Evolutionary conservation across 495 filamentous ascomycete genomes (phyloP).

Genomic region (Tetracladium marchalianum): DNA sequence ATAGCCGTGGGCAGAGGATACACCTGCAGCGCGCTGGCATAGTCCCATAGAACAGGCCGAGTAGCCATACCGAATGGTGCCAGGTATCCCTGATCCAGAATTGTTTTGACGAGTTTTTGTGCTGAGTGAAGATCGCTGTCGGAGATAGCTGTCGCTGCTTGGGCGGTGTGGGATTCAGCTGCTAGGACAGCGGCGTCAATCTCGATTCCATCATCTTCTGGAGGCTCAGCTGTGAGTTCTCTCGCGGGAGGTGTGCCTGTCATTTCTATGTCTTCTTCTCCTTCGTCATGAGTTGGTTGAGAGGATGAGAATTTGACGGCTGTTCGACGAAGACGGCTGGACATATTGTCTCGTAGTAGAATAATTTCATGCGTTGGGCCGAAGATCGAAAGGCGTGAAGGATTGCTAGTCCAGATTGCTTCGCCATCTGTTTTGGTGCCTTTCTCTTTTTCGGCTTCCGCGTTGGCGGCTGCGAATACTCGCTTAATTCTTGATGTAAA

Average conservation of each 20-base stretch:
- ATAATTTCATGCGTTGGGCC: constrained; percentile 79
- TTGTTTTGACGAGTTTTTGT: constrained; percentile 79
- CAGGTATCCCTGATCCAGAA: constrained; percentile 86
- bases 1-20: constrained; percentile 83
- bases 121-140: constrained; percentile 45
- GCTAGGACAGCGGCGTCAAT: constrained; percentile 26
- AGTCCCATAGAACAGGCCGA: constrained; percentile 85
- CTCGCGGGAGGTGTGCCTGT: constrained; percentile 2
- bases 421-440: constrained; percentile 46
- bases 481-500: constrained; percentile 78
- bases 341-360: constrained; percentile 77
- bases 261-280: constrained; percentile 23
- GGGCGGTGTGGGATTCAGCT: constrained; percentile 12
- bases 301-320: constrained; percentile 49
- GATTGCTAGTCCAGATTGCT: constrained; percentile 82
- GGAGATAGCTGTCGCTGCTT: constrained; percentile 13
- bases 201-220: constrained; percentile 32
- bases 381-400: constrained; percentile 69
- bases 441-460: constrained; percentile 41
- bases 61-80: constrained; percentile 70
- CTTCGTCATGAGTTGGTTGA: constrained; percentile 19
- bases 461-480: constrained; percentile 66
- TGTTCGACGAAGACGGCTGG: constrained; percentile 62
- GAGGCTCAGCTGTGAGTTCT: background rate
- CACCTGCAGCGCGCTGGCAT: constrained; percentile 56